Evolutionary conservation across 176 grass and related monocot species (phyloP).

Genomic region (Pharus latifolius): DNA sequence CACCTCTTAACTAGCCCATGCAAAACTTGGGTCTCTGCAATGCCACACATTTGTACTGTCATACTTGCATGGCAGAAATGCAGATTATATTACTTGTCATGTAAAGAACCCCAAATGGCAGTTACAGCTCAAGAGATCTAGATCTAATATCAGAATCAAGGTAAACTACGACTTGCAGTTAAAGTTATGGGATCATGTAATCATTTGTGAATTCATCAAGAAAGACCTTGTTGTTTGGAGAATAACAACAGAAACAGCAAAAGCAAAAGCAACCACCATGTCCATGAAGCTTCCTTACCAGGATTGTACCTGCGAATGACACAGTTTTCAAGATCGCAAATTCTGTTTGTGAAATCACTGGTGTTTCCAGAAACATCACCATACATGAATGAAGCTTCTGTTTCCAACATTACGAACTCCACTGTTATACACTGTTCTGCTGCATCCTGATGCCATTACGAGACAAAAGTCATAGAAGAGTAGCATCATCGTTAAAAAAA

Average conservation of each 20-base stretch:
- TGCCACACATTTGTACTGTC: not conserved
- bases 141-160: not conserved
- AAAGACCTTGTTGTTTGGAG: not conserved
- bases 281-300: constrained; percentile 36
- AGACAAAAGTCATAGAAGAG: not conserved
- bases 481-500: not conserved
- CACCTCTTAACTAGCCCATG: constrained; percentile 77
- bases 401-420: constrained; percentile 73
- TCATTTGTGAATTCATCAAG: not conserved
- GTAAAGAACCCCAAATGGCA: not conserved
- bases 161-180: not conserved
- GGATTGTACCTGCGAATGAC: constrained; percentile 56
- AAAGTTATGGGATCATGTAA: not conserved
- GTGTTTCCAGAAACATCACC: constrained; percentile 17
- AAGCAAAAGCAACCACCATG: not conserved
- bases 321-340: constrained; percentile 87
- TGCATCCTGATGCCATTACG: constrained; percentile 49
- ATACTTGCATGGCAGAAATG: not conserved
- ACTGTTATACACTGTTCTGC: constrained; percentile 75
- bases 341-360: constrained; percentile 33
- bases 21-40: constrained; percentile 55
- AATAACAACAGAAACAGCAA: not conserved
- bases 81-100: not conserved
- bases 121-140: not conserved
- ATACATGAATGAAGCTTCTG: constrained; percentile 27